Percentiles rank a stretch among this genome's conserved stretches.
Conservation (phyloP, 2,329 filamentous ascomycete genomes). For the Xylariaceae sp. region DNA sequence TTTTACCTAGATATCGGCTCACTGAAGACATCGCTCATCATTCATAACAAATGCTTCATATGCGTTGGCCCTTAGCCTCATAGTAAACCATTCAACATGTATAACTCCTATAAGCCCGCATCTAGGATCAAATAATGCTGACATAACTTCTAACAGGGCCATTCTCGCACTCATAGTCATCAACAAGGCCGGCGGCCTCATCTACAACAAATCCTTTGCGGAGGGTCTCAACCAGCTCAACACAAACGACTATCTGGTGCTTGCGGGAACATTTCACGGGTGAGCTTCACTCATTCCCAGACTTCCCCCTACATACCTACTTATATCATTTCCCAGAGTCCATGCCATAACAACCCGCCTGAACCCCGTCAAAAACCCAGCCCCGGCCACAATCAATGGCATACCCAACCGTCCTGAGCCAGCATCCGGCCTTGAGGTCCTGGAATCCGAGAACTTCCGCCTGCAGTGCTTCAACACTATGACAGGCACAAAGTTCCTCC, state of each 20-base stretch:
- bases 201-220: slow-evolving; percentile 94
- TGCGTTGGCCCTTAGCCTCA: no score
- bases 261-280: slow-evolving; percentile 97
- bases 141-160: slow-evolving; percentile 56
- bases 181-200: slow-evolving; percentile 94
- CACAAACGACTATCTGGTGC: slow-evolving; percentile 93
- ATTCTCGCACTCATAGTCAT: slow-evolving; percentile 95
- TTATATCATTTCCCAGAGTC: slow-evolving; percentile 43
- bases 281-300: slow-evolving; percentile 36
- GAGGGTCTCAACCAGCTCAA: slow-evolving; percentile 81
- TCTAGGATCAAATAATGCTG: neutral
- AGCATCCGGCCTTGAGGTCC: slow-evolving; percentile 78
- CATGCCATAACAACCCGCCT: slow-evolving; percentile 66
- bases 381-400: slow-evolving; percentile 16
- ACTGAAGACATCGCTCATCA: no score
- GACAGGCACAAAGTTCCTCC: slow-evolving; percentile 90
- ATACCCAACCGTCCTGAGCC: slow-evolving; percentile 54
- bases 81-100: neutral
- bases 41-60: no score
- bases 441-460: slow-evolving; percentile 92
- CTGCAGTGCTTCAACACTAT: slow-evolving; percentile 94
- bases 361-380: slow-evolving; percentile 47
- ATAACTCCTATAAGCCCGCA: slow-evolving; percentile 9
- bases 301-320: slow-evolving; percentile 9
- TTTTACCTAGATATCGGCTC: no score